These are phyloP conservation scores for Letharia lupina DNA, from an alignment of 495 filamentous ascomycete species.

Conservation along the genomic window DNA sequence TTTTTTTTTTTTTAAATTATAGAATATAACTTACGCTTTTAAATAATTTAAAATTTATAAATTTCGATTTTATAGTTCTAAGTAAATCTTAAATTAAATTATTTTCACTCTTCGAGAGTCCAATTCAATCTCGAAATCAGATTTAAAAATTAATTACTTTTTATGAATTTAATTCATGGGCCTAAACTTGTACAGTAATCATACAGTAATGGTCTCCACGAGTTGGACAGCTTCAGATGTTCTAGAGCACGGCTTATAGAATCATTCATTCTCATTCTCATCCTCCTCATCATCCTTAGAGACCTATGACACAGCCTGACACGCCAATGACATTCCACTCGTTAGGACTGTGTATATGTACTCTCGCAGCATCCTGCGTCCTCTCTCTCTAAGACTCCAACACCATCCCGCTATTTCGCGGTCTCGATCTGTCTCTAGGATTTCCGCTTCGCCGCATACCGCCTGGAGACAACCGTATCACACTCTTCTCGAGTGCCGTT, in stretches of 20 bases:
- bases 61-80: no score
- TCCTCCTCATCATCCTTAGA: background rate
- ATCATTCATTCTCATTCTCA: background rate
- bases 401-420: background rate
- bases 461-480: conserved; percentile 1
- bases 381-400: background rate
- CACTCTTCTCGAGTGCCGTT: background rate
- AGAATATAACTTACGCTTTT: no score
- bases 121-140: no score
- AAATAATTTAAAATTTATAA: no score
- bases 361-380: conserved; percentile 11
- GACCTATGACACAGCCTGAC: conserved; percentile 1
- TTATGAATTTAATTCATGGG: no score
- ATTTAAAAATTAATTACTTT: no score
- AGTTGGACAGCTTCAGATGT: background rate
- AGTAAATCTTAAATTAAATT: no score
- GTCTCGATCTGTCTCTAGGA: background rate
- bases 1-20: no score
- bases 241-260: background rate
- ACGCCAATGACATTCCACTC: conserved; percentile 1
- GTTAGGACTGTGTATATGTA: conserved; percentile 7
- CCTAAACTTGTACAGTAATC: no score
- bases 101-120: no score
- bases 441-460: background rate
- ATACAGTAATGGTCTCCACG: background rate